These are phyloP conservation scores for Lepiota brunneoincarnata DNA, from an alignment of 768 basidiomycete genomes.

Conservation along the genomic window DNA sequence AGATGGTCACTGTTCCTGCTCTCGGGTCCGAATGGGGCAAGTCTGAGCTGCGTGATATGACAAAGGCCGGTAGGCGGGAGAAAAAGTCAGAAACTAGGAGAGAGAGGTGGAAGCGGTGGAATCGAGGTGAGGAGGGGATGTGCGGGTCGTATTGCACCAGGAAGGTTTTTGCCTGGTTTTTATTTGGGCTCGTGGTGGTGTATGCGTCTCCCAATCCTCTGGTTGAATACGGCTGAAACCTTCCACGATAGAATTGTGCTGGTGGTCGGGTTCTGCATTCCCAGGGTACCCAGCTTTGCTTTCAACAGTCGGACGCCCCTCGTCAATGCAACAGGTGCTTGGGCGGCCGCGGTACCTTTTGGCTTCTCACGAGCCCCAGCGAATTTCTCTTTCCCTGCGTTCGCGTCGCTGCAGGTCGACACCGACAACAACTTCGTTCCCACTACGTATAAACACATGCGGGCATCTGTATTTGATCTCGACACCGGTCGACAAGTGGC, in stretches of 20 bases:
- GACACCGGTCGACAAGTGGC: constrained; percentile 64
- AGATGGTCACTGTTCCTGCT: constrained; percentile 90
- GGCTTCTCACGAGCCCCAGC: constrained; percentile 76
- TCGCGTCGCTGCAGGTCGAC: constrained; percentile 73
- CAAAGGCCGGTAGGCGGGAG: constrained; percentile 66
- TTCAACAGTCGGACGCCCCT: constrained; percentile 63
- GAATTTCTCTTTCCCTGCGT: constrained; percentile 87
- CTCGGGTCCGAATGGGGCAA: constrained; percentile 89
- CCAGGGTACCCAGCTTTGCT: constrained; percentile 73
- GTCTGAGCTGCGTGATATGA: constrained; percentile 74
- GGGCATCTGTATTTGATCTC: constrained; percentile 69
- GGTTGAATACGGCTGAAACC: not conserved
- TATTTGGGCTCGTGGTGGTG: constrained; percentile 60
- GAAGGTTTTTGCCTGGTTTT: constrained; percentile 63
- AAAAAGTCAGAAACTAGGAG: constrained; percentile 49
- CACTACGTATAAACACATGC: constrained; percentile 64
- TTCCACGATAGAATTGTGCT: constrained; percentile 51
- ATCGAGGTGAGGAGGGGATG: constrained; percentile 73
- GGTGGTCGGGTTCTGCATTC: constrained; percentile 75
- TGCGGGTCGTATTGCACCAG: constrained; percentile 81
- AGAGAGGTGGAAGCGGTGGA: constrained; percentile 73
- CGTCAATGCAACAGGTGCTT: constrained; percentile 52
- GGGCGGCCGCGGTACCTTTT: constrained; percentile 52
- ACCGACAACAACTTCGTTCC: constrained; percentile 77
- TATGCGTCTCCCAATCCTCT: constrained; percentile 20